These are phyloP conservation scores for Ophiognomonia clavigignenti-juglandacearum DNA, from an alignment of 2,329 filamentous ascomycete genomes.

Conservation along the genomic window DNA sequence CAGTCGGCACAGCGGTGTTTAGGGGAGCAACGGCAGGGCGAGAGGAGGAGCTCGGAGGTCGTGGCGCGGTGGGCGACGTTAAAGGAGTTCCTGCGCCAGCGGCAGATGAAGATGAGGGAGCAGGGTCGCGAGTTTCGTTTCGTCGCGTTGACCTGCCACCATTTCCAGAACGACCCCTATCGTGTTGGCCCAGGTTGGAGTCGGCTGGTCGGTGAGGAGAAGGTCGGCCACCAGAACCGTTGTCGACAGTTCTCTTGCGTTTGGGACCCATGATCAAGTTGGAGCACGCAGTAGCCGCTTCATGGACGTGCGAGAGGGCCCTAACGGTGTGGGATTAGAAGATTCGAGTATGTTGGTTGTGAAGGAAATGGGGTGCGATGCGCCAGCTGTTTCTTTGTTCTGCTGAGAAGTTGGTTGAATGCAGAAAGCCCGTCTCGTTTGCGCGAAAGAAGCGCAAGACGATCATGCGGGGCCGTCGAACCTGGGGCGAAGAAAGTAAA, in stretches of 20 bases:
- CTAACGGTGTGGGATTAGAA: not conserved
- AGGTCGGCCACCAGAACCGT: conserved; percentile 44
- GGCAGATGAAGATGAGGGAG: conserved; percentile 15
- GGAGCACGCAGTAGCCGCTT: conserved; percentile 7
- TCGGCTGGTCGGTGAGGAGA: conserved; percentile 60
- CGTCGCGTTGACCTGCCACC: conserved; percentile 41
- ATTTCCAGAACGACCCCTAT: conserved; percentile 45
- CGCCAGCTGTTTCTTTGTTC: conserved; percentile 6
- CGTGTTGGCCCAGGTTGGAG: conserved; percentile 51
- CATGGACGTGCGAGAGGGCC: conserved; percentile 7
- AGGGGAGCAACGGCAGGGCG: conserved; percentile 21
- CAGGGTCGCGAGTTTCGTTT: conserved; percentile 48
- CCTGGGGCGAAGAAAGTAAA: too few species aligned
- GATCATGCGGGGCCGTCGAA: too few species aligned
- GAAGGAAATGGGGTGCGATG: not conserved
- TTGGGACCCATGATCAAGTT: conserved; percentile 48
- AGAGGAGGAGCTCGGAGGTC: conserved; percentile 34
- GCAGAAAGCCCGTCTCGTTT: not conserved
- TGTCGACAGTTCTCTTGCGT: conserved; percentile 51
- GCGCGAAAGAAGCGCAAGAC: not conserved
- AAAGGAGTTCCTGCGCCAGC: conserved; percentile 6
- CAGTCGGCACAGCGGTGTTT: conserved; percentile 18
- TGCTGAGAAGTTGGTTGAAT: conserved; percentile 4
- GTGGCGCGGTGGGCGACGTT: conserved; percentile 27
- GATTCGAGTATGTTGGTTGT: not conserved